Conservation (phyloP, 2,329 filamentous ascomycete species). For the Xylaria arbuscula region DNA sequence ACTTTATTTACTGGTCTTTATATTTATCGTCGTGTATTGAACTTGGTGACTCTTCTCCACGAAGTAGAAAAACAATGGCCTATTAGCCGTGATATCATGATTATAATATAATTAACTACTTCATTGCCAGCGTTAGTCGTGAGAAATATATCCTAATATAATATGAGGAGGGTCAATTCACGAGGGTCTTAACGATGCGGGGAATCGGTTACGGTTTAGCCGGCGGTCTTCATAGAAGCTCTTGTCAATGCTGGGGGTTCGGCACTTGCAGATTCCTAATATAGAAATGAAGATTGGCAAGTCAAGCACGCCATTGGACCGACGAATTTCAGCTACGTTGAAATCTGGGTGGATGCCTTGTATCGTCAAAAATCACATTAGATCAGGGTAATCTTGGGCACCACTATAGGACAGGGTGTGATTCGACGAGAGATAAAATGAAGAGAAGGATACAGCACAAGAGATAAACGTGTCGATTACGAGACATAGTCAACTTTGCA, state of each 20-base stretch:
- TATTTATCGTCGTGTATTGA: not conserved
- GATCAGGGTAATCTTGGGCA: no score
- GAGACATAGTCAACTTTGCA: not conserved
- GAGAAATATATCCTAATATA: not conserved
- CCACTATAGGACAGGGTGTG: not conserved
- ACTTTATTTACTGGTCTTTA: not conserved
- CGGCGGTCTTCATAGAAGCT: conserved; percentile 4
- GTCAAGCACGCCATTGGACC: not conserved
- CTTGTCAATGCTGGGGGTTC: conserved; percentile 14
- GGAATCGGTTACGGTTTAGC: conserved; percentile 29
- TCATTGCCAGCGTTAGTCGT: not conserved
- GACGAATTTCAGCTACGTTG: not conserved
- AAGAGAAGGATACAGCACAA: not conserved
- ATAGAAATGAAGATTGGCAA: not conserved
- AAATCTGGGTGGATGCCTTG: not conserved
- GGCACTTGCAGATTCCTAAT: conserved; percentile 28
- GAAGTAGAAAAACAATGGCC: not conserved
- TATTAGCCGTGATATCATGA: not conserved
- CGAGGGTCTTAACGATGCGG: conserved; percentile 15
- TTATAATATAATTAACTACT: not conserved
- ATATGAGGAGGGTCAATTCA: not conserved
- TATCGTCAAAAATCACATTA: not conserved
- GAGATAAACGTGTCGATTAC: not conserved
- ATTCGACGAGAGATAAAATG: not conserved
- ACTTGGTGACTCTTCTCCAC: not conserved